Percentiles rank a stretch among this genome's conserved stretches.
phyloP scores from a whole-genome alignment of 805 yeast genomes.

The Cyberlindnera mrakii region DNA sequence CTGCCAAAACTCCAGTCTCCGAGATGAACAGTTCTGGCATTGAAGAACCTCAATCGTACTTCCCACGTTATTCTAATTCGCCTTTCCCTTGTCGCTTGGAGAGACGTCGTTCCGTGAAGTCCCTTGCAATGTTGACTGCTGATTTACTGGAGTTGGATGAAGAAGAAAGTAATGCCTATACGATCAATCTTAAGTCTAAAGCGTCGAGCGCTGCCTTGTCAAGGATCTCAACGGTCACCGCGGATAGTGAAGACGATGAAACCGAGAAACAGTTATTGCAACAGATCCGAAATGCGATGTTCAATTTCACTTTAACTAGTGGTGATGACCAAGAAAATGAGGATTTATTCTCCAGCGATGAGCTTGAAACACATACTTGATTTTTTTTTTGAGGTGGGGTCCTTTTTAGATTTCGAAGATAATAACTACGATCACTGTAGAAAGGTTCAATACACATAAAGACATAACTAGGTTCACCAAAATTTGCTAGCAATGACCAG shows the following conservation, averaged over 20 bases:
- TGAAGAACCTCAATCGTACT: constrained; percentile 12
- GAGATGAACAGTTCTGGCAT: background rate
- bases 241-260: constrained; percentile 14
- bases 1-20: constrained; percentile 12
- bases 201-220: constrained; percentile 14
- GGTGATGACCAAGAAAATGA: constrained; percentile 20
- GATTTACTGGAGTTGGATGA: constrained; percentile 61
- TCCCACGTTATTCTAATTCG: constrained; percentile 21
- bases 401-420: background rate
- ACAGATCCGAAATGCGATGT: constrained; percentile 38
- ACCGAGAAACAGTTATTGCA: constrained; percentile 29
- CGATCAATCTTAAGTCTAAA: constrained; percentile 17
- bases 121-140: constrained; percentile 62
- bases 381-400: background rate
- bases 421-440: background rate
- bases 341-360: constrained; percentile 45
- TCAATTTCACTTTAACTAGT: constrained; percentile 20
- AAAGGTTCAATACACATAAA: background rate
- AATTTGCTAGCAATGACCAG: constrained; percentile 75
- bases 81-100: constrained; percentile 49
- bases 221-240: constrained; percentile 7
- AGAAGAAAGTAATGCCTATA: constrained; percentile 40
- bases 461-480: constrained; percentile 13
- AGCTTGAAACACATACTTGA: constrained; percentile 43
- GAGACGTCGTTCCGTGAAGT: constrained; percentile 71